phyloP scores from a whole-genome alignment of 352 stramenopile genomes.

The Pilasporangium apinafurcum region DNA sequence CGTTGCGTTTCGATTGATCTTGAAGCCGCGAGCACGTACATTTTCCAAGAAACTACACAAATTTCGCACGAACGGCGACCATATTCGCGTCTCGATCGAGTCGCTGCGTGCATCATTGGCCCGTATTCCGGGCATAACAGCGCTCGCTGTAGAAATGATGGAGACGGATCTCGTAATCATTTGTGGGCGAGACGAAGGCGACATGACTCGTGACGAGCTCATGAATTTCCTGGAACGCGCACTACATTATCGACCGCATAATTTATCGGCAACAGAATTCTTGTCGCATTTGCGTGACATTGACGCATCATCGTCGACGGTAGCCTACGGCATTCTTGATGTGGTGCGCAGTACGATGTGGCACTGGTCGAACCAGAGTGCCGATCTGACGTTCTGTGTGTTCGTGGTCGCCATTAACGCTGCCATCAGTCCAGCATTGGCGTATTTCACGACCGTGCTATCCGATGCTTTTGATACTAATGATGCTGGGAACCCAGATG shows the following conservation, averaged over 20 bases:
- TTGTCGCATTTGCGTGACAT: slow-evolving; percentile 79
- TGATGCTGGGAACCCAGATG: slow-evolving; percentile 22
- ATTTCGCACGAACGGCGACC: slow-evolving; percentile 78
- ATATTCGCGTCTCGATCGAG: slow-evolving; percentile 84
- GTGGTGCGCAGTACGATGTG: slow-evolving; percentile 73
- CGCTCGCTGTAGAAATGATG: slow-evolving; percentile 85
- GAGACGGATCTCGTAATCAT: slow-evolving; percentile 86
- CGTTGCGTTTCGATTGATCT: slow-evolving; percentile 65
- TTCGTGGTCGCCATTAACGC: slow-evolving; percentile 82
- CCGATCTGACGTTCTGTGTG: slow-evolving; percentile 65
- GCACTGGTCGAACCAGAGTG: slow-evolving; percentile 84
- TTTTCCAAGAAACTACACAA: slow-evolving; percentile 89
- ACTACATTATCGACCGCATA: slow-evolving; percentile 68
- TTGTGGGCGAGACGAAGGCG: slow-evolving; percentile 74
- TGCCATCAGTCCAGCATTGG: slow-evolving; percentile 69
- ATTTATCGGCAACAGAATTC: slow-evolving; percentile 77
- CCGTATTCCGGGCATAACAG: slow-evolving; percentile 77
- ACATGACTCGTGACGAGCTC: slow-evolving; percentile 83
- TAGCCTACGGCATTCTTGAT: slow-evolving; percentile 70
- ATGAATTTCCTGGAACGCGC: slow-evolving; percentile 83
- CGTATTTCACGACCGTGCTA: slow-evolving; percentile 67
- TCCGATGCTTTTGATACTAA: slow-evolving; percentile 65
- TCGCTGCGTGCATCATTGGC: slow-evolving; percentile 71
- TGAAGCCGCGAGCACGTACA: slow-evolving; percentile 75
- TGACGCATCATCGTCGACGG: slow-evolving; percentile 65